Evolutionary conservation across 257 asterid genomes (phyloP).

Genomic region (Fraxinus cuspidata): DNA sequence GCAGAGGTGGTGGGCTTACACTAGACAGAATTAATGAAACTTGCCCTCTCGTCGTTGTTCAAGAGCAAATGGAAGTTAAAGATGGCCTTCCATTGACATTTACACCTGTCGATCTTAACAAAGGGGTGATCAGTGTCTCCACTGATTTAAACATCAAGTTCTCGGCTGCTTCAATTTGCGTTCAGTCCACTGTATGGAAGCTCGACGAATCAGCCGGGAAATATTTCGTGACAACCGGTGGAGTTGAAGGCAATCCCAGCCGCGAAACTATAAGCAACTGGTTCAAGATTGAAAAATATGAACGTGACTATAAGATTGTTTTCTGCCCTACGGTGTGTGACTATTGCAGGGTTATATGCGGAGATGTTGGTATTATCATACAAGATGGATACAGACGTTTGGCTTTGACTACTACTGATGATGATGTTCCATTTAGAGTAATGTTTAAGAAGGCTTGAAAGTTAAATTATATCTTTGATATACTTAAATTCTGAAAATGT

Average conservation of each 20-base stretch:
- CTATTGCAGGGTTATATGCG: conserved; percentile 48
- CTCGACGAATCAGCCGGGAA: conserved; percentile 33
- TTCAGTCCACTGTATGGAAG: conserved; percentile 47
- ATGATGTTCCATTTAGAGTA: conserved; percentile 29
- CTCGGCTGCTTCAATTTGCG: conserved; percentile 40
- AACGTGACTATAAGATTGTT: conserved; percentile 45
- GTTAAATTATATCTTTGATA: not conserved
- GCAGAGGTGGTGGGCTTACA: conserved; percentile 70
- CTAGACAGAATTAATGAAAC: conserved; percentile 31
- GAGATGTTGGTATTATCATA: conserved; percentile 44
- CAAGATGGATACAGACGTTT: conserved; percentile 48
- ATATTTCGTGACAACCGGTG: conserved; percentile 40
- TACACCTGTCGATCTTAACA: conserved; percentile 36
- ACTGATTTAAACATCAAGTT: conserved; percentile 53
- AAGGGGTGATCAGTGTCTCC: conserved; percentile 39
- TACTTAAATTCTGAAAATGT: not conserved
- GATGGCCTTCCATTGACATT: conserved; percentile 53
- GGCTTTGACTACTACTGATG: conserved; percentile 11
- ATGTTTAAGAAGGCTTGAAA: conserved; percentile 27
- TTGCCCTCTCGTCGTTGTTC: conserved; percentile 58
- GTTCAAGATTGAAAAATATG: conserved; percentile 53
- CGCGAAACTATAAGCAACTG: conserved; percentile 45
- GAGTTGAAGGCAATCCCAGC: conserved; percentile 59
- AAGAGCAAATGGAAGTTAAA: conserved; percentile 34
- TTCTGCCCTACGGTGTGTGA: conserved; percentile 57